Percentiles rank a stretch among this genome's conserved stretches.
phyloP scores from a whole-genome alignment of 1,284 basidiomycete species.

The Prillingera fragicola region DNA sequence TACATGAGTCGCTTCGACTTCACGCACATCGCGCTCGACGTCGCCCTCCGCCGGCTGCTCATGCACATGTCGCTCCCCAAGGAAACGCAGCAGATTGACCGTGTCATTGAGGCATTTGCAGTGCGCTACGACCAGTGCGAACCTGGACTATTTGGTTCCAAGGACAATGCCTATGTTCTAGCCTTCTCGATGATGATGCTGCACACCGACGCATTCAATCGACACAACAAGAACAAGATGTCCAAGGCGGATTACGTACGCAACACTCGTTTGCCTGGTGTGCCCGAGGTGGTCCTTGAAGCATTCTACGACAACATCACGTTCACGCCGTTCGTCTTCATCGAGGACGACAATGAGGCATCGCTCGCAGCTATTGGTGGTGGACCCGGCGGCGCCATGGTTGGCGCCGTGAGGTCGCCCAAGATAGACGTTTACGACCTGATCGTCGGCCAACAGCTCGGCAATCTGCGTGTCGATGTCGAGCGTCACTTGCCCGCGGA shows the following conservation, averaged over 20 bases:
- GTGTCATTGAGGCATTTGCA: slow-evolving; percentile 94
- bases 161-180: slow-evolving; percentile 91
- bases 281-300: slow-evolving; percentile 76
- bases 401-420: slow-evolving; percentile 38
- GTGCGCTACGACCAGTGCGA: slow-evolving; percentile 79
- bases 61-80: slow-evolving; percentile 87
- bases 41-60: slow-evolving; percentile 82
- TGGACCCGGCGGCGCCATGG: not conserved
- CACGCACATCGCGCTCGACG: slow-evolving; percentile 71
- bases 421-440: slow-evolving; percentile 89
- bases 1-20: slow-evolving; percentile 82
- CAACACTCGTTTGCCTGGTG: slow-evolving; percentile 83
- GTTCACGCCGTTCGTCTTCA: slow-evolving; percentile 90
- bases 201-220: slow-evolving; percentile 97
- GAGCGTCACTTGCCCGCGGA: slow-evolving; percentile 59
- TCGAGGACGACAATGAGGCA: slow-evolving; percentile 45
- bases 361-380: slow-evolving; percentile 23
- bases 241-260: slow-evolving; percentile 85
- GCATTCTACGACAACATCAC: slow-evolving; percentile 96
- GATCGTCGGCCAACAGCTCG: slow-evolving; percentile 70
- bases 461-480: slow-evolving; percentile 70
- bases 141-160: slow-evolving; percentile 67
- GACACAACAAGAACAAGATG: slow-evolving; percentile 97
- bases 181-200: slow-evolving; percentile 99
- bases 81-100: slow-evolving; percentile 97